Evolutionary conservation across 2,329 filamentous ascomycete species (phyloP).

Genomic region (Fusarium sp.): DNA sequence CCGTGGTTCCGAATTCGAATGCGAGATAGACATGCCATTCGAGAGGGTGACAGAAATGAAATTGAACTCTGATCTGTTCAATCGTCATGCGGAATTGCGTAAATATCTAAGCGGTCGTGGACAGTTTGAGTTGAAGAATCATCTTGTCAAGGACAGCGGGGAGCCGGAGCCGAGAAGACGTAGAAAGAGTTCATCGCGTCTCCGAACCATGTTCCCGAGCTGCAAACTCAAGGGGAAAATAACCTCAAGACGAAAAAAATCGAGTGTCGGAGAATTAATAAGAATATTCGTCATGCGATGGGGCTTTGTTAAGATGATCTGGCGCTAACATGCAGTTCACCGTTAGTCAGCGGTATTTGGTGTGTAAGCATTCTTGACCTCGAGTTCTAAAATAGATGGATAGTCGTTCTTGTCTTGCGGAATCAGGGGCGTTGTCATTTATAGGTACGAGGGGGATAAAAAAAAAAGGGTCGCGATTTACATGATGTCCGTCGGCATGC

Average conservation of each 20-base stretch:
- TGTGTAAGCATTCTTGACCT: constrained; percentile 31
- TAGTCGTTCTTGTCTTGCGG: neutral
- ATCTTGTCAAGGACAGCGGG: neutral
- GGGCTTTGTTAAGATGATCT: constrained; percentile 24
- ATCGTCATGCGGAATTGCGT: neutral
- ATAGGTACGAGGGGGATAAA: neutral
- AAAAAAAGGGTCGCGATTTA: neutral
- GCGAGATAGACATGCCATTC: neutral
- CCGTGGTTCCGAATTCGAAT: constrained; percentile 25
- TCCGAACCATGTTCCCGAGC: neutral
- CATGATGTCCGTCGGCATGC: neutral
- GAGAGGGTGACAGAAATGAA: neutral
- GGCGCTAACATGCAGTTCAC: constrained; percentile 21
- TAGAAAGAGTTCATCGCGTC: neutral
- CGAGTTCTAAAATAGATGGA: constrained; percentile 18
- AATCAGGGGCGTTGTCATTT: neutral
- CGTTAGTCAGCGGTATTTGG: constrained; percentile 28
- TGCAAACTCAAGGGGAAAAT: neutral
- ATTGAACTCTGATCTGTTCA: constrained; percentile 2
- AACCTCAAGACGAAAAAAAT: neutral
- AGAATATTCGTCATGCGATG: constrained; percentile 36
- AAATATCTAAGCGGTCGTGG: neutral
- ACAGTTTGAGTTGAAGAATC: neutral
- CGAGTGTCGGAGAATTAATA: constrained; percentile 1
- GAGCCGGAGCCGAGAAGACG: neutral